Evolutionary conservation across 2,329 filamentous ascomycete genomes (phyloP), one percentile per base, ranked within the genome.

Genomic region (Truncatella angustata): DNA sequence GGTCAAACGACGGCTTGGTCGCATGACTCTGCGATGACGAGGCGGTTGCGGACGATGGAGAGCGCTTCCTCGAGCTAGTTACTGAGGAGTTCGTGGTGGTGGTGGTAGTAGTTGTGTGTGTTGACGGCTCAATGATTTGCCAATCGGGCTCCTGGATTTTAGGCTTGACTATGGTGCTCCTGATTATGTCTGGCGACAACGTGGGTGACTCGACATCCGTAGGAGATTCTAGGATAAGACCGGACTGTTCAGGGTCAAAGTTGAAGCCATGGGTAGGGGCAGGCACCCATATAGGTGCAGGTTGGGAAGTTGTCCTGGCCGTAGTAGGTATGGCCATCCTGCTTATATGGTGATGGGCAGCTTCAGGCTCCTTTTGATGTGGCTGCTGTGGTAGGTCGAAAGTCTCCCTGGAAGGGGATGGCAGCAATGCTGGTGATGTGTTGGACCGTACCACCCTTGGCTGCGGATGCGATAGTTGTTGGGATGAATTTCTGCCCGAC

Each of bases 381-480:
- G 46, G 51, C 60, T 44, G 4, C 44, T 21, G 45, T 14, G 45
- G 44, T 4, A 46, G 57, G 49, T 67, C 68, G 53, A 73, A 77
- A 20, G 49, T 66, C 4, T 66, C 58, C 20, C 60, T 63, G 2
- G 65, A 67, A 1, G 78, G 77, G 4, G 79, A 80, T 4, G 66
- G 68, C 5, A 79, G 62, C 18, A 68, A 64, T 12, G 76, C 77
- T 2, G 81, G 80, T 12, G 78, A 79, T 3, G 82, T 84, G 57
- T 81, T 79, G 2, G 81, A 80, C 24, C 82, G 76, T 18, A 68
- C 57, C 4, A 70, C 58, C 16, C 61, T 63, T 28, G 34, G 60
- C 49, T 63, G 57, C 30, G 67, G 73, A 2, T 77, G 69, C 7
- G 75, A 71, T 44, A 67, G 55, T 39, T 52, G 63, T n/a, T 58